Percentiles rank a stretch among this genome's conserved stretches.
phyloP scores from a whole-genome alignment of 2,329 filamentous ascomycete genomes.

The Fusarium napiforme region DNA sequence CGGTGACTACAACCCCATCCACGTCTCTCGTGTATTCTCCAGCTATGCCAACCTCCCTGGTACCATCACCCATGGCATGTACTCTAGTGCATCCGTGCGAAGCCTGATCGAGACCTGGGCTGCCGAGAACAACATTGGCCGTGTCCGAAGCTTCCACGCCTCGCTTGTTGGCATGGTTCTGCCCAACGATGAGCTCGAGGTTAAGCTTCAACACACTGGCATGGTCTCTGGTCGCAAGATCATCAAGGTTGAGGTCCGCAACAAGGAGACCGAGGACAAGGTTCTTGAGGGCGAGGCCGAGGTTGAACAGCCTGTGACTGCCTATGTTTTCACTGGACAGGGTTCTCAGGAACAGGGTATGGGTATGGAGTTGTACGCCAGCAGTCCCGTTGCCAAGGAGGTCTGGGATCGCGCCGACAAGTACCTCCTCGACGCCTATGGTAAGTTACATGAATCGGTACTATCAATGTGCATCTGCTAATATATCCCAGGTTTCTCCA shows the following conservation, averaged over 20 bases:
- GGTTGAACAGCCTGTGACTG: constrained; percentile 95
- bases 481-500: constrained; percentile 77
- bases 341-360: constrained; percentile 99
- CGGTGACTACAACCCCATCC: constrained; percentile 98
- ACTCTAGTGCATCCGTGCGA: constrained; percentile 95
- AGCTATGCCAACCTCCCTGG: constrained; percentile 95
- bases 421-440: constrained; percentile 98
- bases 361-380: constrained; percentile 98
- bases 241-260: constrained; percentile 97
- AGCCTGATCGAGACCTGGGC: constrained; percentile 99
- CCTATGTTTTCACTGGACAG: constrained; percentile 98
- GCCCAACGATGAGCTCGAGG: constrained; percentile 93
- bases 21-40: constrained; percentile 96
- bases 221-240: constrained; percentile 99
- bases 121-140: constrained; percentile 97
- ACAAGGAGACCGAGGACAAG: constrained; percentile 96
- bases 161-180: constrained; percentile 98
- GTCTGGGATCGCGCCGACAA: constrained; percentile 98
- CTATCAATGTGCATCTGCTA: constrained; percentile 6
- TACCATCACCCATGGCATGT: constrained; percentile 99
- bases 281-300: constrained; percentile 95
- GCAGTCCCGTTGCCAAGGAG: constrained; percentile 92
- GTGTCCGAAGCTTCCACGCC: constrained; percentile 96
- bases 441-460: constrained; percentile 60
- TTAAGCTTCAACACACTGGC: constrained; percentile 94